Percentiles rank a stretch among this genome's conserved stretches.
These are phyloP conservation scores for Hypoxylon sp. DNA, from an alignment of 2,329 filamentous ascomycete genomes.

Conservation along the genomic window DNA sequence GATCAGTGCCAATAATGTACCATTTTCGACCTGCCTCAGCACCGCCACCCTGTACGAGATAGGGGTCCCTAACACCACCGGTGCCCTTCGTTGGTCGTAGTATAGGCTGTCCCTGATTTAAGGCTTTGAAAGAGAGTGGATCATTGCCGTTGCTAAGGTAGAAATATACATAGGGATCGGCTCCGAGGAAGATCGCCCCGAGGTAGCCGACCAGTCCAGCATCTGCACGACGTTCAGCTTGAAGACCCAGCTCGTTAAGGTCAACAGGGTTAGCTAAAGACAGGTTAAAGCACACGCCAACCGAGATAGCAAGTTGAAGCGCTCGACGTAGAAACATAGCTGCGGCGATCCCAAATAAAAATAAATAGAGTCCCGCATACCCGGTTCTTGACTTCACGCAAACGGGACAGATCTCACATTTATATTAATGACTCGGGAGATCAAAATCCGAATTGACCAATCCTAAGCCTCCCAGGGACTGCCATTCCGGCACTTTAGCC, in stretches of 20 bases:
- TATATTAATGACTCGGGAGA: conserved; percentile 39
- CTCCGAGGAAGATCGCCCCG: conserved; percentile 68
- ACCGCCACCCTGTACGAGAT: conserved; percentile 64
- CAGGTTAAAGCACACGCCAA: conserved; percentile 34
- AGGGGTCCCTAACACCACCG: conserved; percentile 66
- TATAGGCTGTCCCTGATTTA: conserved; percentile 65
- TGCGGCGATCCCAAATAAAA: conserved; percentile 20
- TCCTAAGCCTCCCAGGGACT: conserved; percentile 14
- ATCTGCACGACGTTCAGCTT: conserved; percentile 52
- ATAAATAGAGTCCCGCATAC: conserved; percentile 22
- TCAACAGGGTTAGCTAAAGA: conserved; percentile 45
- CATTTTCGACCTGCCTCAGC: conserved; percentile 65
- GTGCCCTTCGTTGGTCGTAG: conserved; percentile 66
- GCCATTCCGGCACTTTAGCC: conserved; percentile 37
- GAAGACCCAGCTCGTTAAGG: conserved; percentile 45
- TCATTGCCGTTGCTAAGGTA: conserved; percentile 69
- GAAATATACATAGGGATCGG: conserved; percentile 68
- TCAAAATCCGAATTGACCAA: conserved; percentile 39
- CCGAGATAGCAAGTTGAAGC: conserved; percentile 34
- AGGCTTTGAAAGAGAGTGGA: conserved; percentile 62
- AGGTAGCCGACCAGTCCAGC: conserved; percentile 65
- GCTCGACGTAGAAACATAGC: conserved; percentile 32
- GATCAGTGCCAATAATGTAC: conserved; percentile 69
- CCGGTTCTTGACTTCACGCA: conserved; percentile 18
- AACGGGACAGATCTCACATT: conserved; percentile 31